phyloP scores from a whole-genome alignment of 1,284 basidiomycete species.

The Mycena citricolor region DNA sequence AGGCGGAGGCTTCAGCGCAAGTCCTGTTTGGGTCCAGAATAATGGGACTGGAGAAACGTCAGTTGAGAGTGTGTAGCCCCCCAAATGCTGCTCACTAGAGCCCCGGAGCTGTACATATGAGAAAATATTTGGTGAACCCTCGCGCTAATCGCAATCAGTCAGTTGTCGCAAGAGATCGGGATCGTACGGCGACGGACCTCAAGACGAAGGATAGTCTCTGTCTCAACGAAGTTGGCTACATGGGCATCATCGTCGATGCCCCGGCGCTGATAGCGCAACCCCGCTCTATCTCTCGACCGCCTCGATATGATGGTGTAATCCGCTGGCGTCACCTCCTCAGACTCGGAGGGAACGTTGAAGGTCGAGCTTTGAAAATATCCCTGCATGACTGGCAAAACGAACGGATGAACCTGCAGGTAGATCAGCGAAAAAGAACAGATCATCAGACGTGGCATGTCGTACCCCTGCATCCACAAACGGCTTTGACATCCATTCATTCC shows the following conservation, averaged over 20 bases:
- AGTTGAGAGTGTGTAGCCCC: no score
- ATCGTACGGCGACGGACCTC: slow-evolving; percentile 61
- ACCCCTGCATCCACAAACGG: slow-evolving; percentile 77
- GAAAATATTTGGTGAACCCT: slow-evolving; percentile 75
- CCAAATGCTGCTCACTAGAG: slow-evolving; percentile 81
- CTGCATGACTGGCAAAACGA: slow-evolving; percentile 86
- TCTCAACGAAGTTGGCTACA: slow-evolving; percentile 92
- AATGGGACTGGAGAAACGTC: slow-evolving; percentile 71
- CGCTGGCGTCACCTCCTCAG: slow-evolving; percentile 50
- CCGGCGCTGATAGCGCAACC: slow-evolving; percentile 92
- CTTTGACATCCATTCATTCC: slow-evolving; percentile 82
- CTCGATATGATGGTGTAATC: slow-evolving; percentile 81
- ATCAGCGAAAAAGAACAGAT: no score
- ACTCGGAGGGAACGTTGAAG: slow-evolving; percentile 62
- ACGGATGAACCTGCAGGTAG: slow-evolving; percentile 68
- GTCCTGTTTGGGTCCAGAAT: slow-evolving; percentile 85
- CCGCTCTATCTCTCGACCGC: slow-evolving; percentile 88
- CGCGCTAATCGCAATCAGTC: slow-evolving; percentile 45
- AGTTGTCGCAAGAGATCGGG: neutral
- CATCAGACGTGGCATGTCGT: no score
- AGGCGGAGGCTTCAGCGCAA: slow-evolving; percentile 87
- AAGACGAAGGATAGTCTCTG: slow-evolving; percentile 83
- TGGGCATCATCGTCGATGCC: slow-evolving; percentile 87
- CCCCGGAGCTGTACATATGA: slow-evolving; percentile 89
- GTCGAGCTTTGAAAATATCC: slow-evolving; percentile 78